Evolutionary conservation across 495 filamentous ascomycete genomes (phyloP), one percentile per base, ranked within the genome.

Genomic region (Cercophora sp.): DNA sequence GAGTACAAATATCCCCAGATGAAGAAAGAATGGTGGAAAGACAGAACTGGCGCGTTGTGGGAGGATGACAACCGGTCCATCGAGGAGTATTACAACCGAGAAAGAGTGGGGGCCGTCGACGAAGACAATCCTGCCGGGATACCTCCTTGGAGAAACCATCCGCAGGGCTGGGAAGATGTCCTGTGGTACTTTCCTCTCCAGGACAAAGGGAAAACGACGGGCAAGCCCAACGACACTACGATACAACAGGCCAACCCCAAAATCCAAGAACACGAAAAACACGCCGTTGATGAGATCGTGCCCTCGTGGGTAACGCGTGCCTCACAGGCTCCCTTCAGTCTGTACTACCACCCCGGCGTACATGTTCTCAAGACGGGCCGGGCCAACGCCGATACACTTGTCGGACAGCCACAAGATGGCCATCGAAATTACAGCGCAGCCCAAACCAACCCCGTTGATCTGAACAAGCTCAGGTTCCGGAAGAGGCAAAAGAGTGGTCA

Each of bases 341-440:
- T 58, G 2, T 55, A 50, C 9, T 20, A 25, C 20, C 55, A 59
- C 22, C 48, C 58, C 1, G 61, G 61, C 1, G 59, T 59, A 47
- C 1, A 49, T 15, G 48, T 58, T 1, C 19, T 34, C 24, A 64
- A 55, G 48, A 62, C 65, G 53, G 58, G 61, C 0, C 60, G 72
- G 3, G 60, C 55, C 41, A 71, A 72, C 39, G 72, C 71, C 1
- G 71, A 76, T 49, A 47, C 66, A 3, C 55, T 74, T 1, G 71
- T 73, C 3, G 72, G 71, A 2, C 24, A 59, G 0, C 70, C 70
- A 0, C 41, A 50, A 8, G 36, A 41, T 34, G 24, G 37, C 1
- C 54, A 62, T 4, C 36, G 57, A 8, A 68, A 63, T 25, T 71
- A 71, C 59, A 60, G 43, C 36, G 71, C 71, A 1, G 64, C 61